Evolutionary conservation across 176 grass and related monocot species (phyloP), one percentile per base, ranked within the genome.

Genomic region (Zoysia japonica): DNA sequence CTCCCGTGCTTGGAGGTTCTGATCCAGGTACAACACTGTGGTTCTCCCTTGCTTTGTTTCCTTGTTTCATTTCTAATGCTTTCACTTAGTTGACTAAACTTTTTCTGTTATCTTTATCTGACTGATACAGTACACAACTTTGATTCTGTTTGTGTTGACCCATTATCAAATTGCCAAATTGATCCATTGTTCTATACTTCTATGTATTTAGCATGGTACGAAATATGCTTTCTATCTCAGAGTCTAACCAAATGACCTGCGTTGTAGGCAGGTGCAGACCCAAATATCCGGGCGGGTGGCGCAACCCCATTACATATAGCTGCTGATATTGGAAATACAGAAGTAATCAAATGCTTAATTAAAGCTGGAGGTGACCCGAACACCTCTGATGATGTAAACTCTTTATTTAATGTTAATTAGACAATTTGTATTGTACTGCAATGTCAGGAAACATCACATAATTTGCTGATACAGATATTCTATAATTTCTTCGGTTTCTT

Each of bases 301-400:
- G 92, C 96, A 80, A 94, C 88, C 76, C 90, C 92, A 40, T 89
- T 98, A 43, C 96, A 92, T 85, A 89, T 98, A 62, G 95, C 90
- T 77, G 91, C 92, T 72, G 90, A 98, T 71, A 83, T 71, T 79
- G 90, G 92, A 78, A 91, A 82, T 55, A 19, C 74, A 62, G 89
- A 98, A 71, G 43, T 98, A 56, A 79, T 98, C 74, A 85, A 85
- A 68, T 89, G 88, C 60, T 87, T 98, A 71, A 74, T 98, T 75
- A 87, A 87, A 85, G 87, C 92, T 84, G 92, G 95, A 83, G 83
- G 78, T 68, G 88, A 98, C 72, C 90, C 92, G 41, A 92, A 94
- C 81, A 55, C 56, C 49, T 91, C 83, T 61, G 95, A 98, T 85
- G 95, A 94, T 74, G 95, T 98, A 82, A 57, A 81, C 74, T 84